Conservation (phyloP, 768 basidiomycete genomes). For the Mycena latifolia region DNA sequence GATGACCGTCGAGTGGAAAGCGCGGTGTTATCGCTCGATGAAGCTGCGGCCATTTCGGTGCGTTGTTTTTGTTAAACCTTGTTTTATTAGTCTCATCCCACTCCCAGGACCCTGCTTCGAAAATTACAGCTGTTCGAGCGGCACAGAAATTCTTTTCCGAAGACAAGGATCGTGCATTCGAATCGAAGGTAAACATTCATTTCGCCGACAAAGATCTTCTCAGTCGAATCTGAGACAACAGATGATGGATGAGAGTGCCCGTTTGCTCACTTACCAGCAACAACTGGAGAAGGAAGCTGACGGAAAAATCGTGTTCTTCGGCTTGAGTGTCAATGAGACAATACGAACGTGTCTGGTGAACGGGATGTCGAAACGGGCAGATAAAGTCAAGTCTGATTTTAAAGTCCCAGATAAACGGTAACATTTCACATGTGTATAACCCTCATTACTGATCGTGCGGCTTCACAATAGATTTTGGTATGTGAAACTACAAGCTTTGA, state of each 20-base stretch:
- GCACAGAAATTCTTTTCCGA: constrained; percentile 96
- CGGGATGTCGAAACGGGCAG: constrained; percentile 88
- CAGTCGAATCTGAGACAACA: constrained; percentile 44
- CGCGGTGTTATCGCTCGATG: constrained; percentile 89
- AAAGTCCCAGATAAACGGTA: constrained; percentile 96
- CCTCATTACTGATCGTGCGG: constrained; percentile 53
- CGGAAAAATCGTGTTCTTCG: constrained; percentile 84
- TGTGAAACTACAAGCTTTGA: constrained; percentile 87
- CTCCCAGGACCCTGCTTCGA: constrained; percentile 78
- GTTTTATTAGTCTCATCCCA: constrained; percentile 1
- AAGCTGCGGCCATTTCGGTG: constrained; percentile 78
- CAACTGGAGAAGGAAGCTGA: constrained; percentile 89
- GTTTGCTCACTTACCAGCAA: constrained; percentile 85
- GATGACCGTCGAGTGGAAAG: constrained; percentile 96
- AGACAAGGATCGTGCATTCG: constrained; percentile 92
- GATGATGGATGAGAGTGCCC: constrained; percentile 92
- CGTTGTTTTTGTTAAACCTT: constrained; percentile 14
- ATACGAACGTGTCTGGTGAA: constrained; percentile 83
- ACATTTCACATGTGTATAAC: constrained; percentile 30
- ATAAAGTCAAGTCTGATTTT: constrained; percentile 90
- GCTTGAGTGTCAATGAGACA: constrained; percentile 89
- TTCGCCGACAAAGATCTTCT: neutral
- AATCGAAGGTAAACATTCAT: constrained; percentile 76
- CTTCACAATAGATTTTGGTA: constrained; percentile 85
- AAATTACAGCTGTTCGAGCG: constrained; percentile 77